phyloP scores from a whole-genome alignment of 306 rosid genomes.

The Glycine tomentella region DNA sequence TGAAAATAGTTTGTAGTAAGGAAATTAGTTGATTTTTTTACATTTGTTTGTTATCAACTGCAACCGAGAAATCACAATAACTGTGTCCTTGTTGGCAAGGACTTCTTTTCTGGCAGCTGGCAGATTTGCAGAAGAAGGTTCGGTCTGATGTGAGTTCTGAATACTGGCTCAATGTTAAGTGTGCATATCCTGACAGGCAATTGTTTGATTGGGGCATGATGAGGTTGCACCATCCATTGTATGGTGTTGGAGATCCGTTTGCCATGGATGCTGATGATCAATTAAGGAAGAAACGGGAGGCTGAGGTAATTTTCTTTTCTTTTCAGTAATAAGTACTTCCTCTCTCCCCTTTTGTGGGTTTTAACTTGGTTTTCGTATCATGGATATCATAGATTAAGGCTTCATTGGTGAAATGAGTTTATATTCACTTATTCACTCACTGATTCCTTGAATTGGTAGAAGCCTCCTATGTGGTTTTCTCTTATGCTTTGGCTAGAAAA shows the following conservation, averaged over 20 bases:
- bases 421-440: not conserved
- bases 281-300: constrained; percentile 84
- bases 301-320: constrained; percentile 70
- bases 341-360: constrained; percentile 4
- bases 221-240: constrained; percentile 82
- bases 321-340: constrained; percentile 22
- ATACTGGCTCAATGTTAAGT: constrained; percentile 77
- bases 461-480: constrained; percentile 2
- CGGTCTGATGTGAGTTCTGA: constrained; percentile 90
- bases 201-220: constrained; percentile 98
- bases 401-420: constrained; percentile 8
- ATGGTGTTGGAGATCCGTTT: constrained; percentile 99
- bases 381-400: constrained; percentile 5
- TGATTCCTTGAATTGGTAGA: constrained; percentile 32
- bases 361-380: constrained; percentile 15
- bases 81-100: constrained; percentile 72
- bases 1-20: constrained; percentile 40
- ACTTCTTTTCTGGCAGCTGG: constrained; percentile 76
- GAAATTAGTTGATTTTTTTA: constrained; percentile 33
- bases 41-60: constrained; percentile 39
- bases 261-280: constrained; percentile 93
- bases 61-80: constrained; percentile 63
- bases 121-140: constrained; percentile 86
- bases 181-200: constrained; percentile 86
- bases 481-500: constrained; percentile 12